These are phyloP conservation scores for Aspergillus niger DNA, from an alignment of 2,329 filamentous ascomycete genomes.

Conservation along the genomic window DNA sequence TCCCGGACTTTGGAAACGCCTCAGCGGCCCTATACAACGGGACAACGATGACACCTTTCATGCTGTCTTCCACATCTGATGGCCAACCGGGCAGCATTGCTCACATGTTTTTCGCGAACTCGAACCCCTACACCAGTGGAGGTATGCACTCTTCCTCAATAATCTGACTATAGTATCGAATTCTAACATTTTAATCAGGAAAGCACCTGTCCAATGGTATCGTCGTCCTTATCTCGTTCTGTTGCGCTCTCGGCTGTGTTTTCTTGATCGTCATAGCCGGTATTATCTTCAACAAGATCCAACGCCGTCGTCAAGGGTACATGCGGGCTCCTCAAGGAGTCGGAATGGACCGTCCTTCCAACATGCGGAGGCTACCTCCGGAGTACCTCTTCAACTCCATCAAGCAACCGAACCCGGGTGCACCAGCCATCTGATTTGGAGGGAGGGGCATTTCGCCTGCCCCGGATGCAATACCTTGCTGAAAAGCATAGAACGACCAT, in stretches of 20 bases:
- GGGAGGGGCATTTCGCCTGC: conserved; percentile 1
- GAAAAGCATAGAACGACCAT: conserved; percentile 4
- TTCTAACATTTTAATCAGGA: conserved; percentile 24
- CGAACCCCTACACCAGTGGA: conserved; percentile 69
- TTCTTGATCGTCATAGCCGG: conserved; percentile 52
- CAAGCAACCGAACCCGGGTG: conserved; percentile 37
- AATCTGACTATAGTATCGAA: not conserved
- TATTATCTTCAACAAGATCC: conserved; percentile 51
- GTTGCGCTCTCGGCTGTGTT: conserved; percentile 49
- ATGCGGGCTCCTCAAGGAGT: conserved; percentile 46
- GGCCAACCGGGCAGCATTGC: conserved; percentile 73
- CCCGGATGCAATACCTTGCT: not conserved
- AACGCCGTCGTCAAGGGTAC: conserved; percentile 51
- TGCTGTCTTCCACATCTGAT: conserved; percentile 70
- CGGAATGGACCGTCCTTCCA: conserved; percentile 49
- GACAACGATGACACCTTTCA: conserved; percentile 73
- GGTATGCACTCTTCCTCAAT: conserved; percentile 53
- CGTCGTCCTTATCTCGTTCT: conserved; percentile 50
- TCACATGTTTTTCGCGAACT: conserved; percentile 78
- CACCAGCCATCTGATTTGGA: conserved; percentile 36
- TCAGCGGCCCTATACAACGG: conserved; percentile 90
- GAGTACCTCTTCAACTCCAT: conserved; percentile 50
- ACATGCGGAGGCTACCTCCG: conserved; percentile 49
- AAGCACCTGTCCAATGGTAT: conserved; percentile 48
- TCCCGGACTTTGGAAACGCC: conserved; percentile 75